A percentile compares a stretch with the other conserved stretches of the same genome.
These are phyloP conservation scores for Tolypocladium tundrense DNA, from an alignment of 2,329 filamentous ascomycete genomes.

Conservation along the genomic window DNA sequence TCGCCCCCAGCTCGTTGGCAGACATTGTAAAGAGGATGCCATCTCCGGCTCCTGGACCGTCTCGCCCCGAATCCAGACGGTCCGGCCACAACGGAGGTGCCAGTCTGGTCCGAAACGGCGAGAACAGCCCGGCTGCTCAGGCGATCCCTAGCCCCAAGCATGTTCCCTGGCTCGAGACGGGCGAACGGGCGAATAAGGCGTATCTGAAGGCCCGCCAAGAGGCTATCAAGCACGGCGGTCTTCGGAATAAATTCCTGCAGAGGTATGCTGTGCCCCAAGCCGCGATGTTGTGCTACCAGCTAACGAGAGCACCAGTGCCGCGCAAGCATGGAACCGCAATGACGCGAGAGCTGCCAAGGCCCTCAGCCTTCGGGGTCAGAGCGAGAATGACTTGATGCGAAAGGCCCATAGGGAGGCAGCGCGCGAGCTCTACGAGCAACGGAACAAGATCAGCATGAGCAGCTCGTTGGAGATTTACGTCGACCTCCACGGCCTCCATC, in stretches of 20 bases:
- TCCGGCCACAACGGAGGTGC: slow-evolving; percentile 54
- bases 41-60: slow-evolving; percentile 58
- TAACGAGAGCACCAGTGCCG: slow-evolving; percentile 50
- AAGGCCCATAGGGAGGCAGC: slow-evolving; percentile 94
- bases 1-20: slow-evolving; percentile 66
- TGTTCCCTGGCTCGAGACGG: slow-evolving; percentile 94
- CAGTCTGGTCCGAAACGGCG: slow-evolving; percentile 52
- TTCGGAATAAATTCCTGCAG: slow-evolving; percentile 94
- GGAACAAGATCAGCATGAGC: slow-evolving; percentile 58
- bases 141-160: slow-evolving; percentile 82
- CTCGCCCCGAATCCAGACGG: slow-evolving; percentile 50
- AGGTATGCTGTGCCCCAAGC: slow-evolving; percentile 45
- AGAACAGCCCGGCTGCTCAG: slow-evolving; percentile 72
- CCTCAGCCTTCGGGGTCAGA: slow-evolving; percentile 84
- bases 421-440: slow-evolving; percentile 82
- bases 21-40: slow-evolving; percentile 95
- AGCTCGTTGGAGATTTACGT: slow-evolving; percentile 72
- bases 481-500: slow-evolving; percentile 95
- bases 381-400: slow-evolving; percentile 94
- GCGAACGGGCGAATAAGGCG: slow-evolving; percentile 78
- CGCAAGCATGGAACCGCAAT: slow-evolving; percentile 97
- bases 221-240: slow-evolving; percentile 92
- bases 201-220: slow-evolving; percentile 93
- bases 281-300: background rate
- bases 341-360: slow-evolving; percentile 94